Percentiles rank a stretch among this genome's conserved stretches.
These are phyloP conservation scores for Fraxinus quadrangulata DNA, from an alignment of 257 asterid genomes.

Conservation along the genomic window DNA sequence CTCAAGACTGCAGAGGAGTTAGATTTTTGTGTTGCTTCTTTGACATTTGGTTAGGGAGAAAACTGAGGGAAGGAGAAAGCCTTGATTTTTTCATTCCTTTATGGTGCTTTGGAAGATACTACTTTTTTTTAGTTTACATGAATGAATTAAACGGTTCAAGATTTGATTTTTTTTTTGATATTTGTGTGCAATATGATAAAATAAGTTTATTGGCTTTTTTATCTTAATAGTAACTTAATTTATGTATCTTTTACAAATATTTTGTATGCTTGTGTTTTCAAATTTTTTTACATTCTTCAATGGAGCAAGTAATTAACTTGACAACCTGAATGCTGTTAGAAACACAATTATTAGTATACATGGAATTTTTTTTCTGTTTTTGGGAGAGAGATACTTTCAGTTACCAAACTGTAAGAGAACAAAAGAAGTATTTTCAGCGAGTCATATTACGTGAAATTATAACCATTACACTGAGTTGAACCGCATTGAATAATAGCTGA, in stretches of 20 bases:
- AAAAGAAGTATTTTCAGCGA: not conserved
- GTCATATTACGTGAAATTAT: not conserved
- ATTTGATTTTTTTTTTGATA: not conserved
- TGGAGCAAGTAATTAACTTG: not conserved
- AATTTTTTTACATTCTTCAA: not conserved
- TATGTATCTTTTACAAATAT: not conserved
- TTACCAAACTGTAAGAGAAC: not conserved
- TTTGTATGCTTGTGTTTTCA: not conserved
- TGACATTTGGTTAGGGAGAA: not conserved
- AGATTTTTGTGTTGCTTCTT: not conserved
- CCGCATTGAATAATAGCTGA: not conserved
- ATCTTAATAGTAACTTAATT: not conserved
- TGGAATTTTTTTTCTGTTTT: not conserved
- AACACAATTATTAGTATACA: not conserved
- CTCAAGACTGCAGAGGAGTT: not conserved
- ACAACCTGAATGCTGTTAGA: not conserved
- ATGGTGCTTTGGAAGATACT: not conserved
- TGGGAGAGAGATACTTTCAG: not conserved
- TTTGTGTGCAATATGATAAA: not conserved
- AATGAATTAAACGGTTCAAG: not conserved
- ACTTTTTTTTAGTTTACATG: not conserved
- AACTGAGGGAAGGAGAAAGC: not conserved
- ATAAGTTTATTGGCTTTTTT: not conserved
- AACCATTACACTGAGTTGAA: not conserved
- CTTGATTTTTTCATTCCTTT: not conserved